Evolutionary conservation across 2,329 filamentous ascomycete genomes (phyloP), one percentile per base, ranked within the genome.

Genomic region (Fusarium buharicum): DNA sequence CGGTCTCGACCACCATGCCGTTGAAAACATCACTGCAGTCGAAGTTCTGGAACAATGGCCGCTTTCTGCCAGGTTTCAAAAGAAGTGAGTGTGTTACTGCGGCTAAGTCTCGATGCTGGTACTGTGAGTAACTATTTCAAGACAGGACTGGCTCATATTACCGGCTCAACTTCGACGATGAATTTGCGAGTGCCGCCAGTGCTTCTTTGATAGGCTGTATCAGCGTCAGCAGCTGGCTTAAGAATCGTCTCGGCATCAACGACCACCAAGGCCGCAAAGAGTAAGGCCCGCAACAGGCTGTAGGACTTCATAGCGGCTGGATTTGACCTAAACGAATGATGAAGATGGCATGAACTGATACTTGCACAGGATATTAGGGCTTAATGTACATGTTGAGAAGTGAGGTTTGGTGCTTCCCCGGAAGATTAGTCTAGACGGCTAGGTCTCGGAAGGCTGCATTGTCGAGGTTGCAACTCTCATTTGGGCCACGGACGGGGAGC

Each of bases 1-100:
- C 64, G 2, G 70, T 71, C 50, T 76, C 71, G n/a, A 78, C 41
- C 14, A 71, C 69, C 27, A 76, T 64, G 4, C 76, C 76, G 9
- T 64, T 69, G 39, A 78, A 78, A 36, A 77, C 57, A 44, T 76
- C 73, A 34, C 70, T 68, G 24, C 74, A 76, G 48, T 76, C 73
- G 45, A 76, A 73, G 13, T 67, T 62, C 45, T 71, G 69, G 46
- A 71, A 74, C 10, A 59, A 62, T 16, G 55, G 49, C 28, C 17
- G 48, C 27, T 63, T 66, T 16, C 30, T 47, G 3, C 57, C 44
- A 22, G 62, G 54, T 16, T 58, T 63, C 12, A 52, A 49, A 9
- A 59, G 62, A 13, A 75, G 50, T 17, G 71, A 68, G 30, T 59
- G 65, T 38, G 69, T 49, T 9, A 75, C 52, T 30, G 48, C 30